Base-by-base conservation (phyloP, 139 green algal species). In the Coccomyxa sp. region DNA sequence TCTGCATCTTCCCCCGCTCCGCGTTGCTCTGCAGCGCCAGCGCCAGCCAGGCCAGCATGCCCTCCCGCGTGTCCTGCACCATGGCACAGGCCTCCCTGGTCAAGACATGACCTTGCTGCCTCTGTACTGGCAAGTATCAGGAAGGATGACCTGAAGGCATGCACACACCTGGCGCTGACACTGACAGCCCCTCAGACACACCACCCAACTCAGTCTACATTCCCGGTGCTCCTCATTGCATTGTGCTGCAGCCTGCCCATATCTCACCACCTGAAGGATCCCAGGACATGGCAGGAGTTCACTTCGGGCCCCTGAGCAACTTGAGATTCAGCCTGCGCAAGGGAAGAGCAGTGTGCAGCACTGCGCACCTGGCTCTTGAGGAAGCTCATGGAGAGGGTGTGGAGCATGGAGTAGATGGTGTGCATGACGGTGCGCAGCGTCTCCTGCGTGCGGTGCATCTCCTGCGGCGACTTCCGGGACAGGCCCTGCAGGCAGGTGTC, bases 1-100 rank as follows among this genome's bases (percentile, higher is more conserved):
- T 81, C 40, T 88, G 85, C 92, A 98, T 95, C 86, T 98, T 97
- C 38, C 40, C 70, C 18, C 95, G 88, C 74, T 93, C 95, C 29
- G n/a, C 58, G 87, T 98, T 98, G 75, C 76, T 79, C 33, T 92
- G 79, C 35, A 98, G 80, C 3, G 82, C 88, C 0, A 27, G 71
- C 0, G 82, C 90, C 54, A 98, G 80, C 92, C 91, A 98, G n/a
- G 68, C 29, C 33, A 98, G 77, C 81, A 93, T 90, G 58, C 70
- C 35, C 37, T 91, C 87, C 22, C 93, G 86, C 18, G 89, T 93
- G 78, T 84, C 84, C 80, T 92, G n/a, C n/a, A n/a, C n/a, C n/a
- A n/a, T n/a, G n/a, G n/a, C n/a, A n/a, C n/a, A n/a, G n/a, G 70
- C 69, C 70, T 6, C 12, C 54, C 54, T n/a, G 22, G 54, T 22